Evolutionary conservation across 345 rosid genomes (phyloP).

Genomic region (Salix suchowensis): DNA sequence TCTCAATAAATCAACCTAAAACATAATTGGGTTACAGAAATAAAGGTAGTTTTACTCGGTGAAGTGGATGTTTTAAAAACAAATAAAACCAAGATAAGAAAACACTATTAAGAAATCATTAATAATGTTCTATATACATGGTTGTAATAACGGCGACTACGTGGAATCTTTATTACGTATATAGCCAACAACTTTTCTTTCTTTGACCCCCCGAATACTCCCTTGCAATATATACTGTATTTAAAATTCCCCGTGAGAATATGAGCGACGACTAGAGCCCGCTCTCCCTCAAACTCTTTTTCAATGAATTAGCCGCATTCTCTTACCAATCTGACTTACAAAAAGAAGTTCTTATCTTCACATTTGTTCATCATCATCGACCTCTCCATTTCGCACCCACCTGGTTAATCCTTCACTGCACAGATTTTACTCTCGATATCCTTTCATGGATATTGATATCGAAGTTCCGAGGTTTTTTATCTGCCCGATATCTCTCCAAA

Average conservation of each 20-base stretch:
- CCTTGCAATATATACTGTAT: neutral
- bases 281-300: neutral
- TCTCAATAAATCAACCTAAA: too few relatives aligned
- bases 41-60: too few relatives aligned
- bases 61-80: too few relatives aligned
- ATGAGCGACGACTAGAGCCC: constrained; percentile 19
- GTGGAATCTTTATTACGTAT: neutral
- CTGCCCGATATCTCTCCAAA: constrained; percentile 77
- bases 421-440: neutral
- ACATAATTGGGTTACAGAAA: too few relatives aligned
- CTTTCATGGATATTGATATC: constrained; percentile 35
- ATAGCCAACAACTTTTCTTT: neutral
- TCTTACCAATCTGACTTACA: constrained; percentile 14
- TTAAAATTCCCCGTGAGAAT: neutral
- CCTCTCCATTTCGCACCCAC: neutral
- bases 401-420: neutral
- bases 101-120: neutral
- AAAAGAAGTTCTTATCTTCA: neutral
- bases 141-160: neutral
- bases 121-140: too few relatives aligned
- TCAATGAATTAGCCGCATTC: constrained; percentile 20
- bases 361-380: neutral
- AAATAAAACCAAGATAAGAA: too few relatives aligned
- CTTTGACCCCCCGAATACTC: constrained; percentile 4
- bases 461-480: constrained; percentile 64